These are phyloP conservation scores for Hericium coralloides DNA, from an alignment of 768 basidiomycete genomes.

Conservation along the genomic window DNA sequence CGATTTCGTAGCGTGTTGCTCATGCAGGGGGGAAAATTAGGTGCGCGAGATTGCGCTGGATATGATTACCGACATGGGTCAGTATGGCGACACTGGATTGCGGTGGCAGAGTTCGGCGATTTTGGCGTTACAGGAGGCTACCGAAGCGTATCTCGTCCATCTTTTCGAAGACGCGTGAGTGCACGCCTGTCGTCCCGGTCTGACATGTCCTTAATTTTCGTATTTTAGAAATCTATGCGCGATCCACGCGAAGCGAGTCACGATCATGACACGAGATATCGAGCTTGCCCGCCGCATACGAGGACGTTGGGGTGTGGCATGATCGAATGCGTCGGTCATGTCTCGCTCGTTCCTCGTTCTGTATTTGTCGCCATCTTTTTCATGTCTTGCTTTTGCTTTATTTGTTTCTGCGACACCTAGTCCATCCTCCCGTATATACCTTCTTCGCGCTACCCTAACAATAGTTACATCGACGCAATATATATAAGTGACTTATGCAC, in stretches of 20 bases:
- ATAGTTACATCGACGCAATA: background rate
- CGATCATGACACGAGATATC: conserved; percentile 95
- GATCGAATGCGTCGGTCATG: background rate
- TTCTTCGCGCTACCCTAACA: background rate
- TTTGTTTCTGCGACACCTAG: conserved; percentile 2
- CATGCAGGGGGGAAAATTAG: conserved; percentile 27
- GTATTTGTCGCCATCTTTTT: background rate
- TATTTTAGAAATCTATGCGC: conserved; percentile 80
- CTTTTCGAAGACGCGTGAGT: conserved; percentile 98
- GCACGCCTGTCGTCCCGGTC: background rate
- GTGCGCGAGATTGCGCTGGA: conserved; percentile 93
- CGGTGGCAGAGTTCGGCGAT: conserved; percentile 97
- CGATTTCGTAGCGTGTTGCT: background rate
- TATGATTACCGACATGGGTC: conserved; percentile 72
- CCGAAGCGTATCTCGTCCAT: conserved; percentile 91
- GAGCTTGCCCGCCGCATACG: conserved; percentile 94
- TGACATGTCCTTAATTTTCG: background rate
- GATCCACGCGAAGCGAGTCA: conserved; percentile 96
- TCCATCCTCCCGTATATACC: background rate
- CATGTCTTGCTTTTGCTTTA: conserved; percentile 1
- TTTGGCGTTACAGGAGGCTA: conserved; percentile 91
- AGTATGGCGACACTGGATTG: conserved; percentile 50
- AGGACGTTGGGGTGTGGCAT: conserved; percentile 69
- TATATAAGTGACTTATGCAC: background rate
- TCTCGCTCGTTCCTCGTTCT: background rate